Evolutionary conservation across 345 rosid species (phyloP), one percentile per base, ranked within the genome.

Genomic region (Viola odorata): DNA sequence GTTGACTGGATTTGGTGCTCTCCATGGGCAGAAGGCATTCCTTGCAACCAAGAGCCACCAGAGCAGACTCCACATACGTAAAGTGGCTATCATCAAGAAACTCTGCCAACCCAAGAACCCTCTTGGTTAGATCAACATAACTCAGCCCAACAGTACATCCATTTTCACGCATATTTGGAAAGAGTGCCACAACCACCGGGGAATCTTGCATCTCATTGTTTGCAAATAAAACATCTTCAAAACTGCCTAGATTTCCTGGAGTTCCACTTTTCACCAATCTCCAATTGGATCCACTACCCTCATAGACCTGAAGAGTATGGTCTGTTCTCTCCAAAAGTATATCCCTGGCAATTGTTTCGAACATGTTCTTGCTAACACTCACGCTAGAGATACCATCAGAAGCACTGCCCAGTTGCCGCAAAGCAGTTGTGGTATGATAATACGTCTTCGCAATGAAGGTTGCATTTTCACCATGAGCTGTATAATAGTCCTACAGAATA

Each of bases 61-160:
- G 77, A 69, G 89, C 84, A 38, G 97, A 88, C 80, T 94, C 99
- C 62, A 88, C 66, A 73, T 88, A 83, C 49, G 99, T 94, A 67
- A 94, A 94, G 64, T 87, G 97, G 70, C 81, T 86, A 76, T 94
- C 97, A 78, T 94, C 99, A 64, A 86, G 80, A 85, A 94, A 94
- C 60, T 94, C 99, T 55, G 96, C 82, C 74, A 94, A 65, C 56
- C 97, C 97, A 57, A 94, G 72, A 57, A 83, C 16, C 74, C 95
- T 77, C 69, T 80, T 86, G 5, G 91, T 86, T 44, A 90, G 73
- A 81, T 90, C 96, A 75, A 94, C 82, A 77, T 94, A 90, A 51
- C 90, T 78, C 69, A 94, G 63, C 66, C 99, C 99, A 13, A 94
- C 61, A 38, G 79, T 82, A 61, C 89, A 90, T 52, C 82, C 85